These are phyloP conservation scores for Cladorrhinum sp. DNA, from an alignment of 2,329 filamentous ascomycete species.

Conservation along the genomic window DNA sequence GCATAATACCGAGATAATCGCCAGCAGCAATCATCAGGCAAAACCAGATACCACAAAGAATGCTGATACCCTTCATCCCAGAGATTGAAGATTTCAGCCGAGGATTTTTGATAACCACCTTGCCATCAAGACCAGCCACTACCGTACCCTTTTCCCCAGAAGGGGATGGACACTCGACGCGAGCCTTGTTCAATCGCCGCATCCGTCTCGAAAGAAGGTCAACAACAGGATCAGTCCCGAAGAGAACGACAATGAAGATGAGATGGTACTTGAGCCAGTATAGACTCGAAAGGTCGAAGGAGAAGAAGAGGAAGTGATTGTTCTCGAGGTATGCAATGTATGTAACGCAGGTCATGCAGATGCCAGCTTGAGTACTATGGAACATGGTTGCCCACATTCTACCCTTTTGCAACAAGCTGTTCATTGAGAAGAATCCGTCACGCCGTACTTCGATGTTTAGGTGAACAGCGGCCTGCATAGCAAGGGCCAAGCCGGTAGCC, in stretches of 20 bases:
- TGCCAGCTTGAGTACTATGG: not conserved
- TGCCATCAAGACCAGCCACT: not conserved
- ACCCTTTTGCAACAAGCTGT: not conserved
- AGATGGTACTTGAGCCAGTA: not conserved
- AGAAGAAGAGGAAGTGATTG: not conserved
- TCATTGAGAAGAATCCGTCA: not conserved
- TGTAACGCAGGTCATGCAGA: not conserved
- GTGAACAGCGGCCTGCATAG: not conserved
- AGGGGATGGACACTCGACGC: not conserved
- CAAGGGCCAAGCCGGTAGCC: constrained; percentile 5
- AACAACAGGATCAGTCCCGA: not conserved
- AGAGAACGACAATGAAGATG: not conserved
- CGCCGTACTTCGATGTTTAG: constrained; percentile 2
- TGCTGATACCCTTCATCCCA: not conserved
- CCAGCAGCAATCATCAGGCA: constrained; percentile 3
- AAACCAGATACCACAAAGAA: not conserved
- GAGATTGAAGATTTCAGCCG: not conserved
- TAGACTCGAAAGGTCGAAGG: not conserved
- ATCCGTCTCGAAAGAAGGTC: not conserved
- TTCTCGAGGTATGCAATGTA: not conserved
- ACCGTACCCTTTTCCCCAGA: not conserved
- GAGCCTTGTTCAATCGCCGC: not conserved
- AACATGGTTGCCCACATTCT: not conserved
- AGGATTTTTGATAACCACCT: not conserved
- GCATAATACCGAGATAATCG: constrained; percentile 3